Base-by-base conservation (phyloP, 2,329 filamentous ascomycete genomes). In the Botryotinia calthae region DNA sequence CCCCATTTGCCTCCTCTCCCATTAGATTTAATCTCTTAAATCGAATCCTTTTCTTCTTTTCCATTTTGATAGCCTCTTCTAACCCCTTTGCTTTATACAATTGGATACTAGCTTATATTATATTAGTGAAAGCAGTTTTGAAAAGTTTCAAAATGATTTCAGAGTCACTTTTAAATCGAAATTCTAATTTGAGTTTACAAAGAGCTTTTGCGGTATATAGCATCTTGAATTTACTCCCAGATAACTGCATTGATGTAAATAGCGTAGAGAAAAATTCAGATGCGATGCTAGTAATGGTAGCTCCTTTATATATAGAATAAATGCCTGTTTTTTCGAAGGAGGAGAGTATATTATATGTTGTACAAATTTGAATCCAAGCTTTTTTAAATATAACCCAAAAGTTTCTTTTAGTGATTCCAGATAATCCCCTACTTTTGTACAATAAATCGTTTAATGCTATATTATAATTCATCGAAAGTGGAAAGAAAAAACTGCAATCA, bases 401-500 rank as follows among this genome's bases (percentile, higher is more conserved):
- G n/a, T 56, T 56, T 0, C 2, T 0, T 56, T 31, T 56, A 3
- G 6, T 5, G 2, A 51, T 51, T 4, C 4, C 22, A 51, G 9
- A 12, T 51, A 20, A n/a, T 3, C 51, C 14, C 0, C 2, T 12
- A 0, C 2, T 28, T 28, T 56, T 56, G 0, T 56, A n/a, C 14
- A 56, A 3, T 8, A 2, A 14, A 54, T n/a, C 2, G 6, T 54
- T 54, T 0, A 54, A 1, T n/a, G 0, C 12, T 28, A 54, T 54
- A 16, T 3, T 16, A 28, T 54, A 54, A 54, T 54, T 54, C 3
- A 4, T 54, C 3, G 4, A 54, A 54, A 54, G 1, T 37, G 1
- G 6, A 1, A 16, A 1, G 4, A n/a, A 14, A 16, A 54, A 54
- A 1, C 1, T 1, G 1, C 6, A 2, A 14, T 54, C 12, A 7